These are phyloP conservation scores for Silene noctiflora DNA, from an alignment of 179 eudicot species.

Conservation along the genomic window DNA sequence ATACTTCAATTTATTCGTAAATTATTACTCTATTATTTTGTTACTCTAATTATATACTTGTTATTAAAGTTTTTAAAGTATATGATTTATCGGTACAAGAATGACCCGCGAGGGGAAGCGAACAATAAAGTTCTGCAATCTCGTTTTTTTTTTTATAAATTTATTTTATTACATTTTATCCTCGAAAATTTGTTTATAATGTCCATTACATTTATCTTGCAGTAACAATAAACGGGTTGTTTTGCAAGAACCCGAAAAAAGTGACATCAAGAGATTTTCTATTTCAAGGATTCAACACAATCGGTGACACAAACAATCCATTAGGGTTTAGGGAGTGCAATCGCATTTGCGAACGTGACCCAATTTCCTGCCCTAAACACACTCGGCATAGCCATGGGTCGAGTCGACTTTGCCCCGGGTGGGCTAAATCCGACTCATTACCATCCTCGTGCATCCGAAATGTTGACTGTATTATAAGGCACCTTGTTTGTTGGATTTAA, in stretches of 20 bases:
- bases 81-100: too few relatives aligned
- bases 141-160: too few relatives aligned
- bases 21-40: too few relatives aligned
- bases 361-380: constrained; percentile 28
- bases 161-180: too few relatives aligned
- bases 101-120: too few relatives aligned
- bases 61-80: too few relatives aligned
- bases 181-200: neutral
- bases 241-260: constrained; percentile 29
- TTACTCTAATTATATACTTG: too few relatives aligned
- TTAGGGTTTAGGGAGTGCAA: constrained; percentile 14
- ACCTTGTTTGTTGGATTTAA: constrained; percentile 29
- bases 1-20: too few relatives aligned
- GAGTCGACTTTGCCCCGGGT: constrained; percentile 18
- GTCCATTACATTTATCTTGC: neutral
- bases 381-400: constrained; percentile 24
- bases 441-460: constrained; percentile 33
- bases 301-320: constrained; percentile 24
- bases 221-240: constrained; percentile 28
- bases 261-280: constrained; percentile 28
- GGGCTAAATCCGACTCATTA: constrained; percentile 31
- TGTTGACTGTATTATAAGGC: constrained; percentile 27
- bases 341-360: constrained; percentile 9
- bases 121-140: too few relatives aligned
- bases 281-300: constrained; percentile 21